These are phyloP conservation scores for Angomonas ambiguus DNA, from an alignment of 208 protist species.

Conservation along the genomic window DNA sequence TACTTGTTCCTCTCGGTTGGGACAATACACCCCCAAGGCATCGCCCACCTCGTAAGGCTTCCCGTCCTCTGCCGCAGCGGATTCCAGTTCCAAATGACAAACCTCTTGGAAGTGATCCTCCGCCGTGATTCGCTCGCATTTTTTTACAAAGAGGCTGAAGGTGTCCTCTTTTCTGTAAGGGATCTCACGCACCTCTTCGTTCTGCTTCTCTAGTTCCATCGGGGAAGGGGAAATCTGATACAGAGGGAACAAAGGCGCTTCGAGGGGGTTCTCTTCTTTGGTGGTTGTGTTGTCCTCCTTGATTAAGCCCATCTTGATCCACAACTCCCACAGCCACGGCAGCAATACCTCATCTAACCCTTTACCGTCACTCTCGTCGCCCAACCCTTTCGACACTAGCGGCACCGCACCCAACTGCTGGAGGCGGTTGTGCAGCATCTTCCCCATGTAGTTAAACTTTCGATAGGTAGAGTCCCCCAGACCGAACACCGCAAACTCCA, in stretches of 20 bases:
- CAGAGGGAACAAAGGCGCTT: slow-evolving; percentile 22
- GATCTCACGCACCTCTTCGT: not conserved
- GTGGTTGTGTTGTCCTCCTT: not conserved
- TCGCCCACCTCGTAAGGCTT: slow-evolving; percentile 72
- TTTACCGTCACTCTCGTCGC: slow-evolving; percentile 88
- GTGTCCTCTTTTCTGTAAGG: slow-evolving; percentile 20
- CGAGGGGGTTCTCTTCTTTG: slow-evolving; percentile 12
- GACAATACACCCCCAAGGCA: slow-evolving; percentile 73
- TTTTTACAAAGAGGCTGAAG: slow-evolving; percentile 34
- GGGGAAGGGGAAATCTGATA: slow-evolving; percentile 14
- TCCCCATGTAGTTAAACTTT: slow-evolving; percentile 91
- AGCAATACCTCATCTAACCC: slow-evolving; percentile 65
- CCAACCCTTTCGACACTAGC: slow-evolving; percentile 75
- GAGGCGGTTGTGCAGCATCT: slow-evolving; percentile 90
- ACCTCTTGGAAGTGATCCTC: slow-evolving; percentile 60
- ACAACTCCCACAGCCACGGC: slow-evolving; percentile 68
- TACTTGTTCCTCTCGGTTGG: slow-evolving; percentile 45
- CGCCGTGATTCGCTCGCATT: slow-evolving; percentile 52
- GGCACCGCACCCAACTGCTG: slow-evolving; percentile 69
- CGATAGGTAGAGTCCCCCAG: slow-evolving; percentile 86
- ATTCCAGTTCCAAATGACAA: slow-evolving; percentile 45
- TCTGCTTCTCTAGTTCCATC: not conserved
- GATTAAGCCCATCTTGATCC: slow-evolving; percentile 32
- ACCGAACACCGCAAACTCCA: slow-evolving; percentile 88
- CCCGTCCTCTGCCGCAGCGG: not conserved